These are phyloP conservation scores for Phytophthora pistaciae DNA, from an alignment of 352 stramenopile species.

Conservation along the genomic window DNA sequence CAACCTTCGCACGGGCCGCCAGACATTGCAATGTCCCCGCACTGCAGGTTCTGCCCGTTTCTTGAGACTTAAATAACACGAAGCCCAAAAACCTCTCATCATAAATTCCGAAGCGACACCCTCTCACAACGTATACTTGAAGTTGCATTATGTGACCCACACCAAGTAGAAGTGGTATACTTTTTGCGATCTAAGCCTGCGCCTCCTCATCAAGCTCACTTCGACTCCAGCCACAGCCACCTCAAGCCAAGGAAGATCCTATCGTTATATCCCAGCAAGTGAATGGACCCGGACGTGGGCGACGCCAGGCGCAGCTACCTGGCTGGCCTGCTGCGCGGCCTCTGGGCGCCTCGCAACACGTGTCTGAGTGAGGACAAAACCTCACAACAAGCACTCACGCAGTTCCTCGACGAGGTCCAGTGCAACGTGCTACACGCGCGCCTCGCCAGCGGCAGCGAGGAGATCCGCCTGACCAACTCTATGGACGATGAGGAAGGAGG, in stretches of 20 bases:
- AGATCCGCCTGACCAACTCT: constrained; percentile 31
- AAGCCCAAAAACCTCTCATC: constrained; percentile 7
- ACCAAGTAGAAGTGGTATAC: constrained; percentile 21
- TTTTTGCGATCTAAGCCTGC: constrained; percentile 13
- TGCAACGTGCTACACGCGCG: constrained; percentile 68
- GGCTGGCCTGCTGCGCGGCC: constrained; percentile 60
- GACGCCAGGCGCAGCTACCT: constrained; percentile 73
- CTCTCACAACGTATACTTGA: constrained; percentile 32
- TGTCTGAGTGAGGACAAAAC: constrained; percentile 47
- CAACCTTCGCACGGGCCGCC: neutral
- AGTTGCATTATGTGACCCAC: neutral
- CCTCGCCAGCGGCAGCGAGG: constrained; percentile 33
- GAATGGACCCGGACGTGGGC: constrained; percentile 45
- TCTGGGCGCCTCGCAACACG: constrained; percentile 63
- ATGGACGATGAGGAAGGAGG: constrained; percentile 16
- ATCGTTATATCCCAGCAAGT: neutral
- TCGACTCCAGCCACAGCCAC: neutral
- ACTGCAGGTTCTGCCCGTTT: no score
- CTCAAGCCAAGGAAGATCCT: constrained; percentile 3
- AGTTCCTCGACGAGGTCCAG: constrained; percentile 80
- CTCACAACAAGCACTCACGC: constrained; percentile 57
- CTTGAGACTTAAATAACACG: neutral
- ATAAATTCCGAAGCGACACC: constrained; percentile 24
- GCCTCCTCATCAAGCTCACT: constrained; percentile 8
- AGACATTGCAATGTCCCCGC: no score